These are phyloP conservation scores for Moniliophthora roreri DNA, from an alignment of 1,284 basidiomycete genomes.

Conservation along the genomic window DNA sequence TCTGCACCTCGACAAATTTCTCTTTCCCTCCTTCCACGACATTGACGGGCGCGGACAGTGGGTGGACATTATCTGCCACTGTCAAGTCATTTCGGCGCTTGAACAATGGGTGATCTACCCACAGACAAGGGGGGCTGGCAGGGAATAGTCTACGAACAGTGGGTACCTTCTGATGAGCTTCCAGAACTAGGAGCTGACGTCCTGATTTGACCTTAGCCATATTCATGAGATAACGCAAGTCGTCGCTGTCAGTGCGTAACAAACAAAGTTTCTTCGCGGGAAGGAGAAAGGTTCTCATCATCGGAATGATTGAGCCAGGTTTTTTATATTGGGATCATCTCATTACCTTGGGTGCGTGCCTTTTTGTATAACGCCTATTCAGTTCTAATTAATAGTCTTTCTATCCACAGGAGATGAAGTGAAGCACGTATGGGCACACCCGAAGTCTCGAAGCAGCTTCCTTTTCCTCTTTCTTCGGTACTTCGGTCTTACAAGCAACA, in stretches of 20 bases:
- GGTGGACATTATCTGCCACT: too few relatives aligned
- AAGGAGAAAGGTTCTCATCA: background rate
- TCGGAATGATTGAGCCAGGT: background rate
- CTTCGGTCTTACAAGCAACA: background rate
- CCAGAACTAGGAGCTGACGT: background rate
- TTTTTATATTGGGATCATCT: conserved; percentile 1
- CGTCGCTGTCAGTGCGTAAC: background rate
- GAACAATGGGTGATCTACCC: too few relatives aligned
- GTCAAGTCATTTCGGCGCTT: too few relatives aligned
- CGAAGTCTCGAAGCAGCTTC: conserved; percentile 2
- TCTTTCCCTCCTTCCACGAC: too few relatives aligned
- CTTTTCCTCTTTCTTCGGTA: conserved; percentile 1
- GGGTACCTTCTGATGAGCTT: background rate
- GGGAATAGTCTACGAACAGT: background rate
- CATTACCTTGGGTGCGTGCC: background rate
- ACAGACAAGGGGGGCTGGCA: too few relatives aligned
- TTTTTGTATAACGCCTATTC: background rate
- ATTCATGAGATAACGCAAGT: background rate
- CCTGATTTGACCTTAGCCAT: background rate
- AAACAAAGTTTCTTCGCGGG: background rate
- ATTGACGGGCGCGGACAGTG: too few relatives aligned
- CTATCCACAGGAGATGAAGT: background rate
- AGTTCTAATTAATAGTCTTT: too few relatives aligned
- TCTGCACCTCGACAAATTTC: too few relatives aligned
- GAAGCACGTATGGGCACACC: background rate